Evolutionary conservation across 192 early-diverging fungal genomes (phyloP), one percentile per base, ranked within the genome.

Genomic region (Coemansia sp.): DNA sequence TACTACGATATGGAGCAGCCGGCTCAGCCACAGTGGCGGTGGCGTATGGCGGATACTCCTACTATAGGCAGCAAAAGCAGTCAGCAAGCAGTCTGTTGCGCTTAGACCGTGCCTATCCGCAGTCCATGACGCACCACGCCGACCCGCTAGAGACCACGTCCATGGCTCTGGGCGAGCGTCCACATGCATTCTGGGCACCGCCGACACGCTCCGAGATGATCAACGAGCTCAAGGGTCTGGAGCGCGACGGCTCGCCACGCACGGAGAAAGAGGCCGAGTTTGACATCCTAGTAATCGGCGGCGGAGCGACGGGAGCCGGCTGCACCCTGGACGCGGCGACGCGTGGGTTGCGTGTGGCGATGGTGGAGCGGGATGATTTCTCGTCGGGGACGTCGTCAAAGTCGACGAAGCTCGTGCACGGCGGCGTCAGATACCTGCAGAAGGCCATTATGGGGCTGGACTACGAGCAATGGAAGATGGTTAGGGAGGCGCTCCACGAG

Each of bases 331-430:
- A 98, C 78, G 96, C 95, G 19, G 93, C 91, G 0, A 96, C 96
- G 6, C 86, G 96, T 24, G 96, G 96, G 41, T 80, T 98, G 35
- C 91, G 88, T 24, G 94, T 96, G 36, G 96, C 96, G 4, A 84
- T 98, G 73, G 95, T 98, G 7, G 96, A 98, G 81, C 84, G 94
- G 51, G 95, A 98, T 73, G 96, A 98, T 77, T 98, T 95, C 88
- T 86, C 94, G 11, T 86, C 91, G 17, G 96, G 97, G 29, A 97
- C 97, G 4, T 93, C 90, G 40, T 95, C 94, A 2, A 81, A 93
- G 53, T 94, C 92, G 27, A 98, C 97, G 17, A 98, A 98, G 75
- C 87, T 98, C 19, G 93, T 98, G 29, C 97, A 98, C 71, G 97
- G 97, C 64, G 97, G 97, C 61, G 97, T 98, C 34, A 86, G 97